These are phyloP conservation scores for Phytophthora pseudosyringae DNA, from an alignment of 352 stramenopile species.

Conservation along the genomic window DNA sequence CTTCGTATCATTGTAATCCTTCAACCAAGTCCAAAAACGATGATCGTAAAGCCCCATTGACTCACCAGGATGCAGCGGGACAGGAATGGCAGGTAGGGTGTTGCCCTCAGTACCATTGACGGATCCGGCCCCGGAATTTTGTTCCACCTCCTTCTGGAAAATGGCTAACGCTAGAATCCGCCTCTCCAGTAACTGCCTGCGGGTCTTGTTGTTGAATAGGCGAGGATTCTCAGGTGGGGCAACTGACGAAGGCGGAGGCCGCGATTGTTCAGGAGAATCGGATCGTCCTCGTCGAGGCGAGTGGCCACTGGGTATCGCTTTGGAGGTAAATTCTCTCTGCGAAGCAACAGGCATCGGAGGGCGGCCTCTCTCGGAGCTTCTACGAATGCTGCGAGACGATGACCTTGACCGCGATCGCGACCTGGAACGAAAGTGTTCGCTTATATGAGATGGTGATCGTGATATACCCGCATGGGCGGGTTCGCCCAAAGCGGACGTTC, in stretches of 20 bases:
- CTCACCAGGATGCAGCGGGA: conserved; percentile 30
- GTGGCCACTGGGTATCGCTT: background rate
- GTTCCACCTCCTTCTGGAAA: conserved; percentile 23
- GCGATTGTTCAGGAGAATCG: conserved; percentile 2
- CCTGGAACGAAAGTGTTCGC: conserved; percentile 16
- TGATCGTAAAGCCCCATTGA: conserved; percentile 38
- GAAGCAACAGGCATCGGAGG: background rate
- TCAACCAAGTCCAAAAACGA: conserved; percentile 36
- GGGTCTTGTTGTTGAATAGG: conserved; percentile 14
- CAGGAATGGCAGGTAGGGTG: conserved; percentile 21
- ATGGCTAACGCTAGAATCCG: conserved; percentile 23
- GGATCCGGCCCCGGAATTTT: background rate
- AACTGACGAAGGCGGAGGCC: conserved; percentile 4
- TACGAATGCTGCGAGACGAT: conserved; percentile 16
- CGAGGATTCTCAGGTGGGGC: conserved; percentile 16
- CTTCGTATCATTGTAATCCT: conserved; percentile 24
- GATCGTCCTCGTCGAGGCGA: background rate
- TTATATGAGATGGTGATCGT: conserved; percentile 6
- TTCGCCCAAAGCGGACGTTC: conserved; percentile 14
- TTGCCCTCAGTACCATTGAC: background rate
- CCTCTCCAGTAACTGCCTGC: conserved; percentile 28
- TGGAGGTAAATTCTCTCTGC: conserved; percentile 3
- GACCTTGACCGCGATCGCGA: conserved; percentile 26
- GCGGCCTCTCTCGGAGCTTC: conserved; percentile 18
- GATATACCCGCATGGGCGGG: background rate